A percentile compares a stretch with the other conserved stretches of the same genome.
phyloP scores from a whole-genome alignment of 352 stramenopile genomes.

The Globisporangium heterothallicum region DNA sequence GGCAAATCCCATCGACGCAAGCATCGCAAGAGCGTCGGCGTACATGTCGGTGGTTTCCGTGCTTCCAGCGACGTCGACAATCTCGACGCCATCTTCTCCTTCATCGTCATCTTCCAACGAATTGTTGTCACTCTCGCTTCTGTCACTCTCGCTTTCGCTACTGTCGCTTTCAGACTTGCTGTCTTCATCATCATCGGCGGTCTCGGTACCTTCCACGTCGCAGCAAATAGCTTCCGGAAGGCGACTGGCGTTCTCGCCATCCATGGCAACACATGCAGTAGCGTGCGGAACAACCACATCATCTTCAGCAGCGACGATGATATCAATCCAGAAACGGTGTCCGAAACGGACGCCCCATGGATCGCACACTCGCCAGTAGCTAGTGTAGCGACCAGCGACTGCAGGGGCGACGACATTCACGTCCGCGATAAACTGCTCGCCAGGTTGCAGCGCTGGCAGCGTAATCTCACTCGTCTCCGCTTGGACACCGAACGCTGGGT shows the following conservation, averaged over 20 bases:
- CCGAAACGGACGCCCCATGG: constrained; percentile 80
- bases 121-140: neutral
- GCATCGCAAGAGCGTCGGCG: constrained; percentile 31
- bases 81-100: constrained; percentile 33
- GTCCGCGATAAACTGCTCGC: constrained; percentile 26
- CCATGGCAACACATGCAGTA: constrained; percentile 9
- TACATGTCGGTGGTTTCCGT: constrained; percentile 17
- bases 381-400: constrained; percentile 66
- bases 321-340: constrained; percentile 86
- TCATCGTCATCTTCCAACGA: constrained; percentile 3
- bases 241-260: neutral
- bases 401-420: constrained; percentile 28
- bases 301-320: constrained; percentile 40
- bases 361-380: constrained; percentile 84
- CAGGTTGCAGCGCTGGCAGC: constrained; percentile 24
- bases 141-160: constrained; percentile 7
- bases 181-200: neutral
- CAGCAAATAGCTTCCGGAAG: neutral
- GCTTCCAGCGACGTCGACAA: constrained; percentile 17
- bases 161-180: constrained; percentile 29
- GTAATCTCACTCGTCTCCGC: constrained; percentile 21
- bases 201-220: constrained; percentile 3
- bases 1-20: constrained; percentile 60
- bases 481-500: constrained; percentile 29
- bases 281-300: constrained; percentile 16